Evolutionary conservation across 176 grass and related monocot species (phyloP).

Genomic region (Oryza punctata): DNA sequence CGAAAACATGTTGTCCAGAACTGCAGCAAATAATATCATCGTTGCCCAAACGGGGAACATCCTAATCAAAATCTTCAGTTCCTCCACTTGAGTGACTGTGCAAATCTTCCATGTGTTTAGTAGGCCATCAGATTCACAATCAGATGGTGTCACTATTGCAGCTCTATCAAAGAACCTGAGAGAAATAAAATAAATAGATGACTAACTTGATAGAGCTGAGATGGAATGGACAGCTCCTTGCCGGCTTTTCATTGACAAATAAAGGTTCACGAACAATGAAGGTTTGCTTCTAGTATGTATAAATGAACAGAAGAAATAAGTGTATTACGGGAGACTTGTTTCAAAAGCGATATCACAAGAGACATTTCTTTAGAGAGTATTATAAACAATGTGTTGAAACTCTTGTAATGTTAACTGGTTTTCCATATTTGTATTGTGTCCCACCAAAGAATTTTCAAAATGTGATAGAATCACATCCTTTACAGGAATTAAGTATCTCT

Average conservation of each 20-base stretch:
- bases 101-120: conserved; percentile 48
- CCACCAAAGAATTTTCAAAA: conserved; percentile 3
- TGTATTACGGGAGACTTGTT: background rate
- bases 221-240: background rate
- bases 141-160: conserved; percentile 45
- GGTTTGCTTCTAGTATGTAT: background rate
- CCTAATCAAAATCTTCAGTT: conserved; percentile 62
- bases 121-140: conserved; percentile 38
- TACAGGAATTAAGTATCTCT: background rate
- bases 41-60: conserved; percentile 63
- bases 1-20: conserved; percentile 51
- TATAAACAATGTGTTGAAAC: background rate
- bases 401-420: conserved; percentile 3
- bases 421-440: background rate
- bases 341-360: background rate
- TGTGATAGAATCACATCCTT: background rate
- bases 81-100: conserved; percentile 70
- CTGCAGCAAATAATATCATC: conserved; percentile 49
- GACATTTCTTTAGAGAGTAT: background rate
- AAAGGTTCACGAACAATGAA: background rate
- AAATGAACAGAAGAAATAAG: background rate
- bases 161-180: conserved; percentile 68
- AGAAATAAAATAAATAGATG: conserved; percentile 32
- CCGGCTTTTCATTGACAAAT: background rate
- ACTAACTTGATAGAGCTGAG: background rate